phyloP scores from a whole-genome alignment of 495 filamentous ascomycete species.

The Hypomontagnella monticulosa region DNA sequence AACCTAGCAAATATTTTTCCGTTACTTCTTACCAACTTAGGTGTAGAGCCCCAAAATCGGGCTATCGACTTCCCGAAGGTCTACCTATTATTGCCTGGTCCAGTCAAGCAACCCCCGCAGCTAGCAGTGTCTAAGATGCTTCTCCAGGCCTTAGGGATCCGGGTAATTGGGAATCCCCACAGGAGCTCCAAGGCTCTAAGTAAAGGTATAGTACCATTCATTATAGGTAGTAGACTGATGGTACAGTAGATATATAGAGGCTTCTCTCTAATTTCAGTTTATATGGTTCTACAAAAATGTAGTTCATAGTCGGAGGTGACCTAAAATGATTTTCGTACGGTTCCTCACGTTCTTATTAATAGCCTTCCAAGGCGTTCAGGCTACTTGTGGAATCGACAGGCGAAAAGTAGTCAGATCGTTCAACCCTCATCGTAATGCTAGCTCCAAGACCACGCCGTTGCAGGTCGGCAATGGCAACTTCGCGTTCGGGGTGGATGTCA shows the following conservation, averaged over 20 bases:
- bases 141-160: slow-evolving; percentile 31
- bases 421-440: slow-evolving; percentile 56
- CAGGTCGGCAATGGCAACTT: slow-evolving; percentile 68
- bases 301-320: neutral
- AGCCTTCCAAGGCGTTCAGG: slow-evolving; percentile 22
- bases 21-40: neutral
- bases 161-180: slow-evolving; percentile 43
- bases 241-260: slow-evolving; percentile 12
- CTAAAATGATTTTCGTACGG: slow-evolving; percentile 10
- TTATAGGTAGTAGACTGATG: neutral
- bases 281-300: slow-evolving; percentile 5
- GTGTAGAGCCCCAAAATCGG: slow-evolving; percentile 16
- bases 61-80: slow-evolving; percentile 36
- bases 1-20: neutral
- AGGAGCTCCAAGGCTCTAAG: slow-evolving; percentile 8
- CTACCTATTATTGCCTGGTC: slow-evolving; percentile 4
- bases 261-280: slow-evolving; percentile 6
- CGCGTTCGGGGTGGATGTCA: slow-evolving; percentile 63
- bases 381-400: slow-evolving; percentile 43
- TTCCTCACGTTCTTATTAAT: slow-evolving; percentile 10
- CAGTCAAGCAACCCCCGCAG: slow-evolving; percentile 30
- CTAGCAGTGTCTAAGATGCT: slow-evolving; percentile 17
- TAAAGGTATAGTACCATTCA: slow-evolving; percentile 16
- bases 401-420: slow-evolving; percentile 52
- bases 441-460: slow-evolving; percentile 58